Evolutionary conservation across 176 grass and related monocot genomes (phyloP).

Genomic region (Pontederia crassipes): DNA sequence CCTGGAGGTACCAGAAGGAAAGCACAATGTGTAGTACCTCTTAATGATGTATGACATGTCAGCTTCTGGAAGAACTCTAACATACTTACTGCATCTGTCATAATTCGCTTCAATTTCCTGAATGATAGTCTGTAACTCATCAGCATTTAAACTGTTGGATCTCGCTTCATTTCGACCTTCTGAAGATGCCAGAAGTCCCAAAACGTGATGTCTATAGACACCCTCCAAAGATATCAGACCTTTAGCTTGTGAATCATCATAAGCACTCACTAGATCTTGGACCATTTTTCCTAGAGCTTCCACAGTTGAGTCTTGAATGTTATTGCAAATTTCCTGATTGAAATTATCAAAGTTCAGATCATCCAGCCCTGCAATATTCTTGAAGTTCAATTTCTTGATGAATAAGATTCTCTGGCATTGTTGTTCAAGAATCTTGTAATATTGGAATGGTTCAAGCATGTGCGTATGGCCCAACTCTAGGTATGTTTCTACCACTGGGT

Average conservation of each 20-base stretch:
- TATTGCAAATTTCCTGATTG: constrained; percentile 91
- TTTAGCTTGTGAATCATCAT: constrained; percentile 56
- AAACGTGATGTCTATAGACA: constrained; percentile 87
- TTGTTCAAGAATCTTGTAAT: constrained; percentile 88
- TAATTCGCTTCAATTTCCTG: constrained; percentile 68
- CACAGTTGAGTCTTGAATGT: constrained; percentile 54
- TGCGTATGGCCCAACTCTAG: constrained; percentile 57
- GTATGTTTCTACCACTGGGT: constrained; percentile 48
- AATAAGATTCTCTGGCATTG: constrained; percentile 78
- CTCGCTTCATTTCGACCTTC: constrained; percentile 78
- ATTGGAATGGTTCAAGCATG: constrained; percentile 64
- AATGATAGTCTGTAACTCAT: constrained; percentile 52
- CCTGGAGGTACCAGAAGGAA: constrained; percentile 48
- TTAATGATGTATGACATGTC: constrained; percentile 54
- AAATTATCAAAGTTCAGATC: constrained; percentile 95
- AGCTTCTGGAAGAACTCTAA: constrained; percentile 49
- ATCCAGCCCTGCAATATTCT: constrained; percentile 80
- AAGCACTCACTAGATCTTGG: constrained; percentile 64
- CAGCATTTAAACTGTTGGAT: constrained; percentile 44
- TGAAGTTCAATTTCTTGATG: constrained; percentile 71
- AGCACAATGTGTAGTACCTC: constrained; percentile 67
- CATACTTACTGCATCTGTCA: constrained; percentile 72
- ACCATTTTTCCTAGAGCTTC: constrained; percentile 59
- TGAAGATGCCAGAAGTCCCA: constrained; percentile 69
- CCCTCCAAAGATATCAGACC: constrained; percentile 70